Conservation (phyloP, 257 asterid species). For the Ilex aquifolium region DNA sequence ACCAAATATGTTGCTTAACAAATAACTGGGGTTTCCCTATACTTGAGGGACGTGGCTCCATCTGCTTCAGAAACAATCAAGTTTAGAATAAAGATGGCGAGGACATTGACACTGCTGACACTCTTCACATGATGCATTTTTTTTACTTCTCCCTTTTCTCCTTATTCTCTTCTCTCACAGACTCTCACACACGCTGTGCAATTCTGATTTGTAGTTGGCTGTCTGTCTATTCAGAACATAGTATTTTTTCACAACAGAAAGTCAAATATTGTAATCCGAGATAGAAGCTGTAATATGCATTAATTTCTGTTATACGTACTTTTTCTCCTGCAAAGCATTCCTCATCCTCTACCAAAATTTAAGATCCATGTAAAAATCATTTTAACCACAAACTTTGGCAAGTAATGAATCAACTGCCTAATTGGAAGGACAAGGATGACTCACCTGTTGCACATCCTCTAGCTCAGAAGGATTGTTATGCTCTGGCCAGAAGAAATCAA, state of each 20-base stretch:
- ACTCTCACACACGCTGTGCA: neutral
- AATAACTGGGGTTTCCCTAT: neutral
- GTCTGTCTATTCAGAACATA: no score
- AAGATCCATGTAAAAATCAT: neutral
- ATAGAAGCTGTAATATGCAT: neutral
- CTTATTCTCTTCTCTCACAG: neutral
- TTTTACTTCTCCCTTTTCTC: neutral
- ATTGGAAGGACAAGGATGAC: conserved; percentile 19
- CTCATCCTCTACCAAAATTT: neutral
- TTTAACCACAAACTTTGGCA: neutral
- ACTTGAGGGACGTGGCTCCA: neutral
- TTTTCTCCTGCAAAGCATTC: neutral
- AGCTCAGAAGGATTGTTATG: conserved; percentile 56
- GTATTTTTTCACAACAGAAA: no score
- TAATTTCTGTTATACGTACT: neutral
- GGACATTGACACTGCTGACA: neutral
- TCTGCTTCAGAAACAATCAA: neutral
- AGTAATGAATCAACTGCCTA: neutral
- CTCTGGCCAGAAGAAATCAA: conserved; percentile 71
- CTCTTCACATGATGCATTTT: neutral
- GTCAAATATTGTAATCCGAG: neutral
- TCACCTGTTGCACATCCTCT: conserved; percentile 80
- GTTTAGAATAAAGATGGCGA: neutral
- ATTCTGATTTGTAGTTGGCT: no score
- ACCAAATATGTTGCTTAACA: neutral